Evolutionary conservation across 306 rosid genomes (phyloP).

Genomic region (Citrullus amarus): DNA sequence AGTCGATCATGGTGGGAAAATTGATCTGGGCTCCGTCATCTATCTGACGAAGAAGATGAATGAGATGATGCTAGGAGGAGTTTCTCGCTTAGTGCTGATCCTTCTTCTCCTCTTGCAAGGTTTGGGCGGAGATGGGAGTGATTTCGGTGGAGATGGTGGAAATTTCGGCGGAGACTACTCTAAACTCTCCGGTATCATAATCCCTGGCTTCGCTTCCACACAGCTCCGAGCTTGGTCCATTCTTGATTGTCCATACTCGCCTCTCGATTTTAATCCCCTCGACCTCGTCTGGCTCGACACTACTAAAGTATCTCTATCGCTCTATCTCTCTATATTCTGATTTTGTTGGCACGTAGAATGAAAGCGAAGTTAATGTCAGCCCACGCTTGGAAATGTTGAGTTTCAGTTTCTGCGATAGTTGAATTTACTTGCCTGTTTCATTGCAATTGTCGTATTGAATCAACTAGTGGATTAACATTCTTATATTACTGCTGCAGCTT

Average conservation of each 20-base stretch:
- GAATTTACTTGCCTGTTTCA: neutral
- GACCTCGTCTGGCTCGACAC: slow-evolving; percentile 99
- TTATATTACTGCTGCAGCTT: neutral
- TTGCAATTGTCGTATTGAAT: neutral
- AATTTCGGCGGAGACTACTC: slow-evolving; percentile 60
- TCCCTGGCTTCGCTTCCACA: slow-evolving; percentile 95
- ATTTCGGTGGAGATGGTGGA: slow-evolving; percentile 32
- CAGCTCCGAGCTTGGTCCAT: slow-evolving; percentile 99
- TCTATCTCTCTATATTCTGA: neutral
- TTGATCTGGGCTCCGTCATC: neutral
- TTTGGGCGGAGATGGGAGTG: slow-evolving; percentile 13
- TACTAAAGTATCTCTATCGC: slow-evolving; percentile 44
- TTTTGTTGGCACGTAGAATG: neutral
- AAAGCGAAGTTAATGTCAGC: neutral
- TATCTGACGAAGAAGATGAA: neutral
- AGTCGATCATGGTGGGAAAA: neutral
- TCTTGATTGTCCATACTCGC: slow-evolving; percentile 91
- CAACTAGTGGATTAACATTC: neutral
- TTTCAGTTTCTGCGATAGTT: neutral
- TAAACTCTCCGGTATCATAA: slow-evolving; percentile 82
- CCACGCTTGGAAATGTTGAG: neutral
- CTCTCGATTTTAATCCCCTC: slow-evolving; percentile 98
- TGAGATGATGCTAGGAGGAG: neutral
- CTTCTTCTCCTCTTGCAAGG: neutral
- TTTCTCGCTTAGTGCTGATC: neutral